These are phyloP conservation scores for Ceratobasidium sp. DNA, from an alignment of 1,284 basidiomycete species.

Conservation along the genomic window DNA sequence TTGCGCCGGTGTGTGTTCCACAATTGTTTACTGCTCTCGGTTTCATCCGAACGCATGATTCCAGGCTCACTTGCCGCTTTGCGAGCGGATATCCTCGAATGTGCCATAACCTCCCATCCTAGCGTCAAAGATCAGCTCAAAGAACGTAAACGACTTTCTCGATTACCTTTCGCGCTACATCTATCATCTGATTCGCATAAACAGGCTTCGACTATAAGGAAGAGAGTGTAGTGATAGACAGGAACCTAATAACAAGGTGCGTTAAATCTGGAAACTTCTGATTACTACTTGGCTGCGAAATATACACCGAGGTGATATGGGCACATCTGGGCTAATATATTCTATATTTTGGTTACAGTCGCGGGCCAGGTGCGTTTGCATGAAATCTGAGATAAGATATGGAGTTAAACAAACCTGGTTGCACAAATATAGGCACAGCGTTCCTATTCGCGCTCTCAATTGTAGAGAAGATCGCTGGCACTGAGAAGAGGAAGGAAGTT, in stretches of 20 bases:
- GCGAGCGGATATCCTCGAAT: slow-evolving; percentile 69
- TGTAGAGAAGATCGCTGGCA: slow-evolving; percentile 76
- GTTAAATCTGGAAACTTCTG: slow-evolving; percentile 34
- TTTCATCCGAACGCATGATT: background rate
- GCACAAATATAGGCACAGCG: slow-evolving; percentile 68
- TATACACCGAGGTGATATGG: background rate
- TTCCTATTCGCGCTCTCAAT: slow-evolving; percentile 82
- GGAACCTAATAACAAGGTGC: slow-evolving; percentile 82
- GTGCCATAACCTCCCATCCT: slow-evolving; percentile 82
- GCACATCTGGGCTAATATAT: background rate
- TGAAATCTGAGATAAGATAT: background rate
- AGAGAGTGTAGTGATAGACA: slow-evolving; percentile 80
- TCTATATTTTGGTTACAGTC: slow-evolving; percentile 60
- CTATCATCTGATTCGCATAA: background rate
- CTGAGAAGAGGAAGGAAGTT: slow-evolving; percentile 75
- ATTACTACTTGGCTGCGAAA: slow-evolving; percentile 8
- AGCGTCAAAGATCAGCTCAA: slow-evolving; percentile 75
- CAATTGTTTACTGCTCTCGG: background rate
- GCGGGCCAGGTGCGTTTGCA: slow-evolving; percentile 75
- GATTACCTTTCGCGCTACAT: background rate
- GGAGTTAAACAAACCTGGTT: background rate
- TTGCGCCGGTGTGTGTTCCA: slow-evolving; percentile 72
- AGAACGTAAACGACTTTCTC: slow-evolving; percentile 61
- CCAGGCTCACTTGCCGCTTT: slow-evolving; percentile 78
- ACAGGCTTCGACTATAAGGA: slow-evolving; percentile 84